Evolutionary conservation across 768 basidiomycete species (phyloP).

Genomic region (Lentinus brumalis): DNA sequence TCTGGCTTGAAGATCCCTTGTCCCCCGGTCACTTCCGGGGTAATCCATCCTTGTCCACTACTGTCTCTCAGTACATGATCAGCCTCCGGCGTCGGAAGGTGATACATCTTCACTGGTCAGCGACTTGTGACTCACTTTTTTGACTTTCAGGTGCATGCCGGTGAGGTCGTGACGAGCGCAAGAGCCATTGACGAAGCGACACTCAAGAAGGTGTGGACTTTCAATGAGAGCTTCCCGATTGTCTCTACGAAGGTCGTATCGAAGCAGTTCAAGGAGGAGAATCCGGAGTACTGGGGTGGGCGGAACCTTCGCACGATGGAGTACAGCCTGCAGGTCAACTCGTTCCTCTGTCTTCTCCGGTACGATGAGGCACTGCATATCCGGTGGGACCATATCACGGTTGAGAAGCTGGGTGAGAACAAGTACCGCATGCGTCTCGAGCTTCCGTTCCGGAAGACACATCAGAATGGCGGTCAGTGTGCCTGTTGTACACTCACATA

Average conservation of each 20-base stretch:
- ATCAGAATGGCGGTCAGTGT: conserved; percentile 21
- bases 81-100: conserved; percentile 28
- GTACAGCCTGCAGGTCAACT: conserved; percentile 16
- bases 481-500: too few relatives aligned
- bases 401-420: neutral
- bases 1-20: conserved; percentile 17
- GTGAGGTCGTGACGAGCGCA: conserved; percentile 20
- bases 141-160: too few relatives aligned
- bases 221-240: conserved; percentile 10
- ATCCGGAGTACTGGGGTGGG: conserved; percentile 21
- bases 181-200: conserved; percentile 25
- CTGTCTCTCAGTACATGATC: conserved; percentile 28
- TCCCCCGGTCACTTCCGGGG: conserved; percentile 12
- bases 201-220: conserved; percentile 19
- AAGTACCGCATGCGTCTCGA: neutral
- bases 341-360: conserved; percentile 27
- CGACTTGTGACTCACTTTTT: too few relatives aligned
- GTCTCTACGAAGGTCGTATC: too few relatives aligned
- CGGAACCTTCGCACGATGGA: conserved; percentile 25
- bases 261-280: neutral
- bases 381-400: conserved; percentile 21
- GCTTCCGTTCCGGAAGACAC: conserved; percentile 25
- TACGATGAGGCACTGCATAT: conserved; percentile 29
- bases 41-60: conserved; percentile 26
- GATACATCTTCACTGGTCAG: neutral